Percentiles rank a stretch among this genome's conserved stretches.
Conservation (phyloP, 2,329 filamentous ascomycete genomes). For the Ceratocystiopsis brevicomis region DNA sequence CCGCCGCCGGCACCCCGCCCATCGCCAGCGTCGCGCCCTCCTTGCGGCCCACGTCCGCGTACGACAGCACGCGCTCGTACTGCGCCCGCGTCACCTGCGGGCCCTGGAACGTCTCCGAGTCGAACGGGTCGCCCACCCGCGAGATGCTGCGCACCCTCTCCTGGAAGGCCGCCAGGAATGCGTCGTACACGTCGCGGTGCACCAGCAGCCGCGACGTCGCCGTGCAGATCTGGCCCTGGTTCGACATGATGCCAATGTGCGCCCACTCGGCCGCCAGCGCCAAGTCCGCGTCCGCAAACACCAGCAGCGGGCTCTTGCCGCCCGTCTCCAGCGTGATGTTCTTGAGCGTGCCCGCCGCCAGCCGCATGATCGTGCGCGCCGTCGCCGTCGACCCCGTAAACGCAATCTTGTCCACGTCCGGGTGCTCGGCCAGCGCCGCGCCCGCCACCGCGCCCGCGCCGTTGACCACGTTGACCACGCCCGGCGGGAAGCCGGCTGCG, state of each 20-base stretch:
- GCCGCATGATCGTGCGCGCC: constrained; percentile 48
- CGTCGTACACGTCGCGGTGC: constrained; percentile 35
- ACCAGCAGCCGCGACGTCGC: constrained; percentile 56
- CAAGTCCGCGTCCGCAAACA: constrained; percentile 41
- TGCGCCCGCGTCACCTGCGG: constrained; percentile 45
- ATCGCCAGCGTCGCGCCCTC: constrained; percentile 36
- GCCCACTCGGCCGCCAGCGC: constrained; percentile 39
- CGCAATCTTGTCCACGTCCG: constrained; percentile 50
- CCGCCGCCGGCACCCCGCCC: constrained; percentile 23
- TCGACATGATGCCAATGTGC: constrained; percentile 37
- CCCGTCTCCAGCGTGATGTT: constrained; percentile 40
- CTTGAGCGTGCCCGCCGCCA: constrained; percentile 40
- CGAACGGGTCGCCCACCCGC: constrained; percentile 41
- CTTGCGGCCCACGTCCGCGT: constrained; percentile 37
- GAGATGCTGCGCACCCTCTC: constrained; percentile 19
- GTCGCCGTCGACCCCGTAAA: constrained; percentile 56
- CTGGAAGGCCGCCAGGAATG: constrained; percentile 38
- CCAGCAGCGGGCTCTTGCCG: constrained; percentile 38
- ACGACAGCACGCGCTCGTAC: constrained; percentile 42
- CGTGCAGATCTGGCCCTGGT: constrained; percentile 57
- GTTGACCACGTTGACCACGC: constrained; percentile 54
- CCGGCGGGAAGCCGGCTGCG: constrained; percentile 55
- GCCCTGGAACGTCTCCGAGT: constrained; percentile 30
- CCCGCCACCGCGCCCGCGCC: constrained; percentile 48
- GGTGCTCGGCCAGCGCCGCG: constrained; percentile 43